Base-by-base conservation (phyloP, 352 stramenopile genomes). In the Phytophthora pistaciae region DNA sequence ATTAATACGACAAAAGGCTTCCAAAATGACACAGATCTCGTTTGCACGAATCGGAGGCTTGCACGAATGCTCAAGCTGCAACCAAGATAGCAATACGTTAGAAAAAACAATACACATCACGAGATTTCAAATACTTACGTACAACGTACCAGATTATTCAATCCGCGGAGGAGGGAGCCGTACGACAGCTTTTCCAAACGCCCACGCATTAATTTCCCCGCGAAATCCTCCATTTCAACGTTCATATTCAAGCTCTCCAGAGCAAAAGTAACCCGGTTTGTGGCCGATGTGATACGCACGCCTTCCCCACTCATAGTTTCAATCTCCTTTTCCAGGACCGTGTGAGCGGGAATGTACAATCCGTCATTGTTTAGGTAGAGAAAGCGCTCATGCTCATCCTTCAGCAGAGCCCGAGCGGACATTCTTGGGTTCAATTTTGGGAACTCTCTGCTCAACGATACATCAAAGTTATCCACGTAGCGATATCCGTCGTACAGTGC, bases 181-280 rank as follows among this genome's bases (percentile, higher is more conserved):
- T 93, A 93, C 11, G 79, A 84, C 29, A 95, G 68, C 44, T 93
- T 87, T 14, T 83, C 75, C 10, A 93, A 74, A 6, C 78, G 79
- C 8, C 60, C 65, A 38, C 88, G 77, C 29, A 89, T 77, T 7
- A 59, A 36, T 42, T 84, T 88, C 1, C 74, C 73, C 1, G 68
- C 50, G 59, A 95, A 94, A 65, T 95, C 83, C 36, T 80, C 72
- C 11, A 78, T 75, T 56, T 90, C 74, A 29, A 93, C 79, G 58
- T 91, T 93, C 67, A 89, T 84, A 60, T 85, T 91, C 64, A 94
- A 78, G 52, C 83, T 92, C 20, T 95, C 86, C 14, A 95, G 68
- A 2, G 83, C 75, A 68, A 95, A 94, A 20, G 88, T 74, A 27
- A 91, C 68, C 58, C 82, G 86, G 49, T 93, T 89, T 20, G 78